A percentile compares a stretch with the other conserved stretches of the same genome.
These are phyloP conservation scores for Fusarium sp. DNA, from an alignment of 2,329 filamentous ascomycete species.

Conservation along the genomic window DNA sequence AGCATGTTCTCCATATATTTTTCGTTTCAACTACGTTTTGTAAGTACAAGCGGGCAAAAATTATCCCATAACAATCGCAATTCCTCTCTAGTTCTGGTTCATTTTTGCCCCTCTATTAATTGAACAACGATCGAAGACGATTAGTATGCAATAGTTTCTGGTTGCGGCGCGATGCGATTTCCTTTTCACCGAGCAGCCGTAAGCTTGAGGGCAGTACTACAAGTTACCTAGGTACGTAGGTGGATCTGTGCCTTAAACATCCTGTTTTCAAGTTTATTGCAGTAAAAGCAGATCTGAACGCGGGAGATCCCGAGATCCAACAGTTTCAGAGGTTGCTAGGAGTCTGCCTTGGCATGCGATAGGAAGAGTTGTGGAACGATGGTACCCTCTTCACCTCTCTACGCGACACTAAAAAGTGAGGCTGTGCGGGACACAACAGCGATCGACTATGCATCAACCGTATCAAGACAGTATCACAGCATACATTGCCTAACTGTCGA, in stretches of 20 bases:
- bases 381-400: not conserved
- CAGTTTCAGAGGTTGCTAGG: not conserved
- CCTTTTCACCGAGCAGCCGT: not conserved
- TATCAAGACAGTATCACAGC: not conserved
- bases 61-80: not conserved
- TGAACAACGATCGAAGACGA: not conserved
- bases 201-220: not conserved
- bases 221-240: not conserved
- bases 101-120: not conserved
- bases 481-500: not conserved
- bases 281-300: not conserved
- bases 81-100: not conserved
- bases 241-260: not conserved
- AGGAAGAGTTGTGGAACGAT: not conserved
- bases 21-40: not conserved
- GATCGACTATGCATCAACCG: not conserved
- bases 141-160: not conserved
- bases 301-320: not conserved
- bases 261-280: not conserved
- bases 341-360: not conserved
- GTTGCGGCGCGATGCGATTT: not conserved
- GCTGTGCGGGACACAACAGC: not conserved
- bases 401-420: not conserved
- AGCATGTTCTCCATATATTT: not conserved
- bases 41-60: not conserved